phyloP scores from a whole-genome alignment of 208 protist genomes.

The Crithidia fasciculata region DNA sequence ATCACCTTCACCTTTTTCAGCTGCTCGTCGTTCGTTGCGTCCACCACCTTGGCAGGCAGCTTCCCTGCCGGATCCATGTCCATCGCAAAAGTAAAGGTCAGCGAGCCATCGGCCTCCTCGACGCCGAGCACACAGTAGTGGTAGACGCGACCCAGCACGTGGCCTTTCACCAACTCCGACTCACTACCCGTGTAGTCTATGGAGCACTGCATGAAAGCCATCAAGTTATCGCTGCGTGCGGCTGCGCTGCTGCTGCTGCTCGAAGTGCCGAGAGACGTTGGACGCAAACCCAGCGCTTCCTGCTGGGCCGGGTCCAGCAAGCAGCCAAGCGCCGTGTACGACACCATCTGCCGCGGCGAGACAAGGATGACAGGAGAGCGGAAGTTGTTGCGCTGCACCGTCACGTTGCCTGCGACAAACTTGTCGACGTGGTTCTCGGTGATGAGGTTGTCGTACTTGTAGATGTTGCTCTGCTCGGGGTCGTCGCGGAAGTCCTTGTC shows the following conservation, averaged over 20 bases:
- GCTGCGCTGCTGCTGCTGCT: neutral
- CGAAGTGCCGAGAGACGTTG: neutral
- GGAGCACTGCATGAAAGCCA: slow-evolving; percentile 45
- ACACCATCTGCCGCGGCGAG: slow-evolving; percentile 44
- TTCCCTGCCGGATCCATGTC: slow-evolving; percentile 41
- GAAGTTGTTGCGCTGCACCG: slow-evolving; percentile 40
- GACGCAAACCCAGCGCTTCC: slow-evolving; percentile 31
- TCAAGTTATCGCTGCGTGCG: slow-evolving; percentile 11
- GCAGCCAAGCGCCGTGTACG: slow-evolving; percentile 31
- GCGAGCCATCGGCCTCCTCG: slow-evolving; percentile 53
- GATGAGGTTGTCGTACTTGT: slow-evolving; percentile 38
- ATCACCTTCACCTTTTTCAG: slow-evolving; percentile 36
- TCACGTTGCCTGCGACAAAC: slow-evolving; percentile 32
- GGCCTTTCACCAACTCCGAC: slow-evolving; percentile 18
- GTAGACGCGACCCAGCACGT: slow-evolving; percentile 27
- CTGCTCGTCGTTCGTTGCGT: slow-evolving; percentile 36
- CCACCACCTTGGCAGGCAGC: slow-evolving; percentile 39
- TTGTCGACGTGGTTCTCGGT: slow-evolving; percentile 26
- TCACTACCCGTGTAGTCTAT: slow-evolving; percentile 36
- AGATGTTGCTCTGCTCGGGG: slow-evolving; percentile 37
- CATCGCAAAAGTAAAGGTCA: slow-evolving; percentile 45
- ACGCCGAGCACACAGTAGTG: slow-evolving; percentile 41
- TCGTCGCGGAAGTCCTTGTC: slow-evolving; percentile 38
- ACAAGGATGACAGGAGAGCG: slow-evolving; percentile 30
- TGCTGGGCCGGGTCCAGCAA: slow-evolving; percentile 49